phyloP scores from a whole-genome alignment of 805 yeast species.

The Yarrowia osloensis region DNA sequence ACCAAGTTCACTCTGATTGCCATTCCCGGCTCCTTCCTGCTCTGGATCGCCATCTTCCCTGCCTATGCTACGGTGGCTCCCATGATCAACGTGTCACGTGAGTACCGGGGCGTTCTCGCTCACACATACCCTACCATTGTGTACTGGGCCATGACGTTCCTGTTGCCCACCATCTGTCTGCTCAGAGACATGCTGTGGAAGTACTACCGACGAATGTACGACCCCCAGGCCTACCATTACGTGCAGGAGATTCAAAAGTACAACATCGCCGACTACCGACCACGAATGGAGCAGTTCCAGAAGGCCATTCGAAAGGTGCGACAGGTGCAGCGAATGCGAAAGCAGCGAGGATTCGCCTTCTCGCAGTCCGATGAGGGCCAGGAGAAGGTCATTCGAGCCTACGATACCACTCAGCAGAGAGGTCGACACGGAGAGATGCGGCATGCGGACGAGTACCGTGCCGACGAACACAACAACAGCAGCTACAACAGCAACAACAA shows the following conservation, averaged over 20 bases:
- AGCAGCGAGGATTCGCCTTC: conserved; percentile 97
- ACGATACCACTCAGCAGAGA: conserved; percentile 86
- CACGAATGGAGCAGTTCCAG: conserved; percentile 96
- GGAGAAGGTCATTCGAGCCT: conserved; percentile 86
- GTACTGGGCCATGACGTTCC: conserved; percentile 81
- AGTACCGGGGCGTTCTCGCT: conserved; percentile 75
- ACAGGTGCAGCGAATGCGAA: conserved; percentile 96
- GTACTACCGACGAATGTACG: conserved; percentile 86
- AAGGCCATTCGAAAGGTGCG: conserved; percentile 95
- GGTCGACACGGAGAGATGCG: conserved; percentile 68
- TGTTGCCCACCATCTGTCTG: conserved; percentile 76
- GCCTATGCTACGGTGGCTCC: conserved; percentile 86
- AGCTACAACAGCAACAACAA: background rate
- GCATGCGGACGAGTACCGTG: conserved; percentile 16
- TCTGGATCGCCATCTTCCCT: conserved; percentile 89
- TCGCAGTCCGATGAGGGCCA: conserved; percentile 96
- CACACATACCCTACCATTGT: conserved; percentile 74
- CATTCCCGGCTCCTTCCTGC: conserved; percentile 86
- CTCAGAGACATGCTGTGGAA: conserved; percentile 92
- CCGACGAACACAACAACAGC: background rate
- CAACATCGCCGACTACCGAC: conserved; percentile 88
- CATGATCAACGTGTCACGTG: conserved; percentile 72
- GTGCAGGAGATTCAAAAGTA: conserved; percentile 97
- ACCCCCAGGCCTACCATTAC: conserved; percentile 89
- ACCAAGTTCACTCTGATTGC: conserved; percentile 89